Evolutionary conservation across 2,329 filamentous ascomycete genomes (phyloP).

Genomic region (Cyclaneusma minus): DNA sequence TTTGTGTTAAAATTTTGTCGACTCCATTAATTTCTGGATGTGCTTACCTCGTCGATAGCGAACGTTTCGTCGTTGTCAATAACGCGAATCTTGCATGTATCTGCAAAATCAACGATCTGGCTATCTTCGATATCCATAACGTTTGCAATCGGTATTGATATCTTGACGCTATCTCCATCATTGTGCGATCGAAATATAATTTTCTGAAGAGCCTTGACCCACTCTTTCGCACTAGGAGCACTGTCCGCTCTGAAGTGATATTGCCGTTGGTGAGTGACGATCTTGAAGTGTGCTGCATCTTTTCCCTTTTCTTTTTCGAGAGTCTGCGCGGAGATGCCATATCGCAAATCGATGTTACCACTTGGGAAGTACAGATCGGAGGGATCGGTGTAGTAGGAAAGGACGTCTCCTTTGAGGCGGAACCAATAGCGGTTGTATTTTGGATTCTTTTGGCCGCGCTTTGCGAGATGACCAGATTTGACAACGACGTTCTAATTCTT

Average conservation of each 20-base stretch:
- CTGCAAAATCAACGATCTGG: constrained; percentile 77
- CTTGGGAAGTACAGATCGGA: constrained; percentile 82
- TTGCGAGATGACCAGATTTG: constrained; percentile 80
- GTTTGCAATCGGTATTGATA: constrained; percentile 76
- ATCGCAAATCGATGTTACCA: constrained; percentile 82
- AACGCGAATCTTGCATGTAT: constrained; percentile 85
- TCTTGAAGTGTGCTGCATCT: constrained; percentile 61
- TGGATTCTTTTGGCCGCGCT: constrained; percentile 76
- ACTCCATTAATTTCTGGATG: not conserved
- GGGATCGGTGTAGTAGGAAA: constrained; percentile 76
- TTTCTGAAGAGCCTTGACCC: constrained; percentile 86
- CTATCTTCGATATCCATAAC: constrained; percentile 88
- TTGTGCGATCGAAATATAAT: constrained; percentile 95
- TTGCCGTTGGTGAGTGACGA: constrained; percentile 67
- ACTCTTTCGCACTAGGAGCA: constrained; percentile 76
- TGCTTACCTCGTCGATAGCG: constrained; percentile 74
- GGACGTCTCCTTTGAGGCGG: constrained; percentile 74
- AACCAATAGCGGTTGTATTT: constrained; percentile 91
- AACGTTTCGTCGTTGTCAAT: constrained; percentile 90
- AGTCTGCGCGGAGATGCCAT: constrained; percentile 74
- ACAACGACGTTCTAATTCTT: constrained; percentile 46
- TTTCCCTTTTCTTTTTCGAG: constrained; percentile 56
- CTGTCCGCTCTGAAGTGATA: constrained; percentile 88
- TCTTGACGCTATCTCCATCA: constrained; percentile 93
- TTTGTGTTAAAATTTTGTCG: constrained; percentile 11